Evolutionary conservation across 2,329 filamentous ascomycete species (phyloP).

Genomic region (Proliferodiscus dingleyae): DNA sequence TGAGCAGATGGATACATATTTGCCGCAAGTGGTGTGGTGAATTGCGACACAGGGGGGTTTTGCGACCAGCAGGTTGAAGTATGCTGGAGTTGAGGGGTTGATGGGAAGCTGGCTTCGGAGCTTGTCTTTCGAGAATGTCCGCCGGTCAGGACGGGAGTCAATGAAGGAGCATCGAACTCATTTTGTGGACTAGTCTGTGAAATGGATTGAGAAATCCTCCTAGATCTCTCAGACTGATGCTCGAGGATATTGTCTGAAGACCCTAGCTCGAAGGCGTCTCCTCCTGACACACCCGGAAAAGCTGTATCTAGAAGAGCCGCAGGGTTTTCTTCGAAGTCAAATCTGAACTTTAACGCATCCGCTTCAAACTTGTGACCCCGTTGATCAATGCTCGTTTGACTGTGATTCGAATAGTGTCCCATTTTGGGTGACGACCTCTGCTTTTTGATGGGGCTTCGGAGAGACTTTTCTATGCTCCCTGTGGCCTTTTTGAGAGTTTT

Average conservation of each 20-base stretch:
- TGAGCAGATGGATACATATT: slow-evolving; percentile 11
- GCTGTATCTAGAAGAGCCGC: slow-evolving; percentile 38
- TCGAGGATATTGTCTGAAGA: not conserved
- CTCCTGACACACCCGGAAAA: not conserved
- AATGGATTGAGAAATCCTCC: slow-evolving; percentile 6
- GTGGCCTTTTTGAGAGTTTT: slow-evolving; percentile 39
- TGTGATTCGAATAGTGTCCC: slow-evolving; percentile 35
- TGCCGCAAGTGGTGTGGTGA: slow-evolving; percentile 10
- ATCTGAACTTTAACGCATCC: slow-evolving; percentile 38
- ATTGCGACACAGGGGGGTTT: slow-evolving; percentile 13
- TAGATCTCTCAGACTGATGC: not conserved
- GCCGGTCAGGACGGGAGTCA: slow-evolving; percentile 22
- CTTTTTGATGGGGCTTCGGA: slow-evolving; percentile 38
- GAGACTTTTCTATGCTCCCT: slow-evolving; percentile 22
- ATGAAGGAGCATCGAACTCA: slow-evolving; percentile 21
- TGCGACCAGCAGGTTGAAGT: slow-evolving; percentile 23
- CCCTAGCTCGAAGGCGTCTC: not conserved
- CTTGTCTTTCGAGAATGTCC: slow-evolving; percentile 20
- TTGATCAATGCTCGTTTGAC: slow-evolving; percentile 39
- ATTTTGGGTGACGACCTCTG: slow-evolving; percentile 26
- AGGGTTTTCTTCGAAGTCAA: slow-evolving; percentile 40
- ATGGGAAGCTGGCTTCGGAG: slow-evolving; percentile 18
- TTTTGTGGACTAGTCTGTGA: slow-evolving; percentile 20
- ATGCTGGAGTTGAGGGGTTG: slow-evolving; percentile 23
- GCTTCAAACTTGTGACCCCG: slow-evolving; percentile 49